These are phyloP conservation scores for Trichosporon ovoides DNA, from an alignment of 1,284 basidiomycete species.

Conservation along the genomic window DNA sequence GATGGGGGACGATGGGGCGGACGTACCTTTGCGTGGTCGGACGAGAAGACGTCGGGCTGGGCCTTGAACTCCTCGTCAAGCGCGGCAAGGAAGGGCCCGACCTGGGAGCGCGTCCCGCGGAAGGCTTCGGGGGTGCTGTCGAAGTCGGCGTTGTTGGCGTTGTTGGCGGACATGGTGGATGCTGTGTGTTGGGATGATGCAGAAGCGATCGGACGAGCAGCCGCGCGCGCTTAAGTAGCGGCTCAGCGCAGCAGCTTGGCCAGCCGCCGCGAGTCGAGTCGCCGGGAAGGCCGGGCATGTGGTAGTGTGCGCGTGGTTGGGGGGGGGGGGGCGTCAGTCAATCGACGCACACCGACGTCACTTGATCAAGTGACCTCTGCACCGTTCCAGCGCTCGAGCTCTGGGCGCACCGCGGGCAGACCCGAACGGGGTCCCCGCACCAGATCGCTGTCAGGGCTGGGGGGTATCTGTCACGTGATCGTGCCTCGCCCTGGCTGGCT, in stretches of 20 bases:
- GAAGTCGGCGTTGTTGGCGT: slow-evolving; percentile 17
- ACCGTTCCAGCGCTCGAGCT: too few species aligned
- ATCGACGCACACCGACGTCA: slow-evolving; percentile 17
- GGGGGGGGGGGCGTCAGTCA: slow-evolving; percentile 15
- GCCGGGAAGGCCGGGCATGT: slow-evolving; percentile 61
- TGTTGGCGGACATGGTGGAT: slow-evolving; percentile 11
- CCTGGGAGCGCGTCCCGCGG: slow-evolving; percentile 10
- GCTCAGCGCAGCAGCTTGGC: too few species aligned
- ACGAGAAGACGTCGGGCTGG: slow-evolving; percentile 31
- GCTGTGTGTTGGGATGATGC: slow-evolving; percentile 16
- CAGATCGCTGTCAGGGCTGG: too few species aligned
- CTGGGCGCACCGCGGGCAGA: too few species aligned
- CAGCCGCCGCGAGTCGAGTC: slow-evolving; percentile 61
- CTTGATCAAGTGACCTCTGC: slow-evolving; percentile 11
- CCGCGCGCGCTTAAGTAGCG: slow-evolving; percentile 59
- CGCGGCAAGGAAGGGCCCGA: slow-evolving; percentile 16
- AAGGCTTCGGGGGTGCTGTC: slow-evolving; percentile 15
- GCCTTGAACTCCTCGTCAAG: slow-evolving; percentile 25
- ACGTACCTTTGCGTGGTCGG: slow-evolving; percentile 29
- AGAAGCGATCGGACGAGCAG: slow-evolving; percentile 45
- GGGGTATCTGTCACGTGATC: too few species aligned
- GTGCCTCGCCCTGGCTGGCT: neutral
- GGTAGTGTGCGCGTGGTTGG: slow-evolving; percentile 17
- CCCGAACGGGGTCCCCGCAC: too few species aligned
- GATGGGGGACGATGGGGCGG: slow-evolving; percentile 23